phyloP scores from a whole-genome alignment of 345 rosid genomes.

The Toxicodendron radicans region DNA sequence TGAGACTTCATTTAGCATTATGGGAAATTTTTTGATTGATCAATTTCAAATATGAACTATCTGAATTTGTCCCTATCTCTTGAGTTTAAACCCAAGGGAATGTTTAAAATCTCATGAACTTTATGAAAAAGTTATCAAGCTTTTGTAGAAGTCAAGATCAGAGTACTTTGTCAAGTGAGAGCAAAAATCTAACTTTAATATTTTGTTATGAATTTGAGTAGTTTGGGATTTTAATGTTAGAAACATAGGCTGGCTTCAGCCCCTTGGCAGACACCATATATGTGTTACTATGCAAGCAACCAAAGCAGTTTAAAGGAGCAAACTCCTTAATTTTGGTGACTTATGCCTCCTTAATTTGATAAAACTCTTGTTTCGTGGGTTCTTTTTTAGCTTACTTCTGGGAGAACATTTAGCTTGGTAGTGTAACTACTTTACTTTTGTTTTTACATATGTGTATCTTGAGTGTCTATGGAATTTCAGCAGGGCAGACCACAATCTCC shows the following conservation, averaged over 20 bases:
- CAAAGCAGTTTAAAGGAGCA: neutral
- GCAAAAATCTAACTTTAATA: neutral
- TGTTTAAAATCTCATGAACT: neutral
- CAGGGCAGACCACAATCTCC: constrained; percentile 80
- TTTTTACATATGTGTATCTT: constrained; percentile 1
- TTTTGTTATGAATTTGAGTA: constrained; percentile 15
- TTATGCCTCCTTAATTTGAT: neutral
- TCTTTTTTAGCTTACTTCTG: neutral
- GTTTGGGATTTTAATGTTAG: constrained; percentile 1
- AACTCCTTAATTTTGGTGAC: neutral
- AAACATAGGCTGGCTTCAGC: neutral
- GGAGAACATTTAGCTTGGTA: constrained; percentile 10
- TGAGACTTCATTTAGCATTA: neutral
- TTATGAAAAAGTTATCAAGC: neutral
- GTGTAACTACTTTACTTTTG: neutral
- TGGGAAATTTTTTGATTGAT: too few species aligned
- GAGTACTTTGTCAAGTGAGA: neutral
- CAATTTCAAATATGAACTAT: neutral
- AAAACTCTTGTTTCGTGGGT: neutral
- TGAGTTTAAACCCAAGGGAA: neutral
- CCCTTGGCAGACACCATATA: neutral
- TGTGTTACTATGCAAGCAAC: neutral
- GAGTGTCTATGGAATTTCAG: constrained; percentile 23
- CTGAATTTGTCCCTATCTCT: neutral
- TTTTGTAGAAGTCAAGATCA: constrained; percentile 2